phyloP scores from a whole-genome alignment of 495 filamentous ascomycete genomes.

The Pyronema domesticum region DNA sequence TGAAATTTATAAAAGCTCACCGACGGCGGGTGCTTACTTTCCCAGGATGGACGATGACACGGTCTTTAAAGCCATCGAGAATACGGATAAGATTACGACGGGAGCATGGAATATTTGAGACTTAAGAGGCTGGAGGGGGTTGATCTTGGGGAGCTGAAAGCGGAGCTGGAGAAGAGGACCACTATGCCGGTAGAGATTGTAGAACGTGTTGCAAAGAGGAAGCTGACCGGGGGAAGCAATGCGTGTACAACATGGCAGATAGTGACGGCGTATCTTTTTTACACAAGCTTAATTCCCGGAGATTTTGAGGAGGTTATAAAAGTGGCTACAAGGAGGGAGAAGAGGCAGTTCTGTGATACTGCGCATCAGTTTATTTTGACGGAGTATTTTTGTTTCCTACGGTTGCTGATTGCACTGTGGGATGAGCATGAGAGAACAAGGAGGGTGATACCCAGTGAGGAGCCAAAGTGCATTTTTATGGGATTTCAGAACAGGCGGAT shows the following conservation, averaged over 20 bases:
- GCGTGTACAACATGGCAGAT: background rate
- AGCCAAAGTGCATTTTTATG: background rate
- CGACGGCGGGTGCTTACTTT: background rate
- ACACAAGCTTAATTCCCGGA: slow-evolving; percentile 8
- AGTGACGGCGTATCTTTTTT: slow-evolving; percentile 15
- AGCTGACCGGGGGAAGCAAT: background rate
- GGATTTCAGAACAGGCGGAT: slow-evolving; percentile 3
- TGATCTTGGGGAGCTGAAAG: background rate
- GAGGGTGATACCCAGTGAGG: slow-evolving; percentile 1
- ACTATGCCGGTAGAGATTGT: background rate
- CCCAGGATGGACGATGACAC: background rate
- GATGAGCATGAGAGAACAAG: background rate
- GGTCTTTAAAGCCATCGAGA: background rate
- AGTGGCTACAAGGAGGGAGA: background rate
- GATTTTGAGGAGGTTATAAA: slow-evolving; percentile 4
- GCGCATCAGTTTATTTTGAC: slow-evolving; percentile 6
- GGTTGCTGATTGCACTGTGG: slow-evolving; percentile 11
- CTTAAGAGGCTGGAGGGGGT: background rate
- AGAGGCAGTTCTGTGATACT: background rate
- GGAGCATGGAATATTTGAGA: background rate
- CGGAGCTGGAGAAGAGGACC: background rate
- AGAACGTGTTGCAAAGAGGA: background rate
- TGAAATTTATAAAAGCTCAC: background rate
- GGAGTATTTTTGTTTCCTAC: slow-evolving; percentile 18
- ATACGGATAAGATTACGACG: background rate